A percentile compares a stretch with the other conserved stretches of the same genome.
Conservation (phyloP, 176 grass and related monocot species). For the Cocos nucifera region DNA sequence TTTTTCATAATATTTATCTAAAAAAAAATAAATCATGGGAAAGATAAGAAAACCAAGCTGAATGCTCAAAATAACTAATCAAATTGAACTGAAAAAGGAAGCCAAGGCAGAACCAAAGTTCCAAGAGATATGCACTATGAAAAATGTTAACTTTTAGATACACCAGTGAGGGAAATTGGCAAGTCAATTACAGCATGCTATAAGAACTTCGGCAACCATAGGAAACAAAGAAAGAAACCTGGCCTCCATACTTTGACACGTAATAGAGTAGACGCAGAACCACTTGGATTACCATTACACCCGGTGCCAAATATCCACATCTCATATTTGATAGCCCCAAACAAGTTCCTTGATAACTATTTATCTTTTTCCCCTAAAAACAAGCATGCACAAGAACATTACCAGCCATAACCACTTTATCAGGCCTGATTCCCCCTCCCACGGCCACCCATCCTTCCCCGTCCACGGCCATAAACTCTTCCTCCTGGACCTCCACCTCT, state of each 20-base stretch:
- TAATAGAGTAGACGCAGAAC: conserved; percentile 39
- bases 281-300: conserved; percentile 31
- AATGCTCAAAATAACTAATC: too few species aligned
- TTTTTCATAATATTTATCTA: too few species aligned
- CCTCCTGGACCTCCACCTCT: conserved; percentile 43
- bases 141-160: too few species aligned
- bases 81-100: too few species aligned
- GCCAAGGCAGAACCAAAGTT: too few species aligned
- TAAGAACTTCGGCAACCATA: conserved; percentile 37
- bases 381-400: conserved; percentile 35
- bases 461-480: conserved; percentile 52
- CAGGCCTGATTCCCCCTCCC: conserved; percentile 29
- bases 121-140: too few species aligned
- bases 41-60: too few species aligned
- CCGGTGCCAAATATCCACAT: conserved; percentile 36
- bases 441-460: conserved; percentile 50
- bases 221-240: conserved; percentile 36
- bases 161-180: too few species aligned
- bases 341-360: conserved; percentile 32
- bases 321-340: conserved; percentile 22
- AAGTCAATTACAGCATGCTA: conserved; percentile 33
- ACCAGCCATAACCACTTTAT: conserved; percentile 10
- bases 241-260: conserved; percentile 24
- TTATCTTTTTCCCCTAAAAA: conserved; percentile 26
- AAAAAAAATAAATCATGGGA: too few species aligned